These are phyloP conservation scores for Aspergillus eucalypticola DNA, from an alignment of 2,329 filamentous ascomycete genomes.

Conservation along the genomic window DNA sequence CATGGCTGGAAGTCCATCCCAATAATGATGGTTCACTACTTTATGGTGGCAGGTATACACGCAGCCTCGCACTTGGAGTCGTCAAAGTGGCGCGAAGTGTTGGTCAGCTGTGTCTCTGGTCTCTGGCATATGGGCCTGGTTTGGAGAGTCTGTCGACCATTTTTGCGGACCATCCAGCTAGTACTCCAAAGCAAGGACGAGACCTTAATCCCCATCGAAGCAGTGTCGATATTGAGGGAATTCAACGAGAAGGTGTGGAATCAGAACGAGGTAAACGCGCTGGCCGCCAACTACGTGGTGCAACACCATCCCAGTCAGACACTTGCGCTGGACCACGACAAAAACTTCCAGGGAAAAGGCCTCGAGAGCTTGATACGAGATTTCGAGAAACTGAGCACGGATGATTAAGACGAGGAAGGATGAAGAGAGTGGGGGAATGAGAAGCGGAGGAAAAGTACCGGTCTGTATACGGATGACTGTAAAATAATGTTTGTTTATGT, in stretches of 20 bases:
- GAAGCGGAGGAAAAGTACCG: background rate
- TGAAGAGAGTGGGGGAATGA: background rate
- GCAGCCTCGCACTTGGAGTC: conserved; percentile 3
- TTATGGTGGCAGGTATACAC: background rate
- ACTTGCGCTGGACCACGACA: background rate
- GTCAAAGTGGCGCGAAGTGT: conserved; percentile 6
- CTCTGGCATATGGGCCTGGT: conserved; percentile 6
- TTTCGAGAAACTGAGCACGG: background rate
- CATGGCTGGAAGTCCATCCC: conserved; percentile 4
- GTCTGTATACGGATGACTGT: background rate
- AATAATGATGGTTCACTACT: conserved; percentile 4
- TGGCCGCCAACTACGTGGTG: background rate
- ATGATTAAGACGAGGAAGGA: background rate
- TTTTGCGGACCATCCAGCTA: conserved; percentile 1
- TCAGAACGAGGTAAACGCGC: background rate
- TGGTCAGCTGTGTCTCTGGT: conserved; percentile 5
- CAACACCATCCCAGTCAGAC: background rate
- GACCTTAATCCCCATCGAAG: background rate
- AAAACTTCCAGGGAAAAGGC: background rate
- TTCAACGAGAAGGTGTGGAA: conserved; percentile 5
- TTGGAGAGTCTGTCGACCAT: conserved; percentile 1
- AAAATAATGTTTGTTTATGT: background rate
- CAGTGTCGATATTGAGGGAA: background rate
- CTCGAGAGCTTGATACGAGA: conserved; percentile 6
- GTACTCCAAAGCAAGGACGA: background rate